Evolutionary conservation across 495 filamentous ascomycete species (phyloP).

Genomic region (Pyrenula massariospora): DNA sequence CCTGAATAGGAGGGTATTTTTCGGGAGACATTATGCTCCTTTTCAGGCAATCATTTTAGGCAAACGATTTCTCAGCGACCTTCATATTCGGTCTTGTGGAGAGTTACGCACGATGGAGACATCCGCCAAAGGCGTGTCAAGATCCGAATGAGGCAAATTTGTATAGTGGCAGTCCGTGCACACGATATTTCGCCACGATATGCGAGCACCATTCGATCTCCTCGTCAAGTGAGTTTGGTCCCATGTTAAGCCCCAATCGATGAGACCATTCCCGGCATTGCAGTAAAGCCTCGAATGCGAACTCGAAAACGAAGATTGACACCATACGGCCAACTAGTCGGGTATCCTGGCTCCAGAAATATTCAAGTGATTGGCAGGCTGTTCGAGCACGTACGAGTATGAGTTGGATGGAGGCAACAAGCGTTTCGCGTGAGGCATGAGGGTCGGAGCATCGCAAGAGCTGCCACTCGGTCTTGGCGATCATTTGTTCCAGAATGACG

Average conservation of each 20-base stretch:
- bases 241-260: neutral
- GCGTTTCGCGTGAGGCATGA: neutral
- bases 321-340: neutral
- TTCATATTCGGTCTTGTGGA: too few species aligned
- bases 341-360: neutral
- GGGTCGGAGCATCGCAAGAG: neutral
- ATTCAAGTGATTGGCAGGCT: neutral
- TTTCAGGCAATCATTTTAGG: too few species aligned
- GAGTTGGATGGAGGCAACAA: neutral
- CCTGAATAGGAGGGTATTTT: too few species aligned
- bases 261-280: neutral
- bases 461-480: neutral
- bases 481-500: neutral
- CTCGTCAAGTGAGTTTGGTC: neutral
- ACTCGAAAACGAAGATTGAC: neutral
- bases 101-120: too few species aligned
- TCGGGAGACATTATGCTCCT: too few species aligned
- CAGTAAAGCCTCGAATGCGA: neutral
- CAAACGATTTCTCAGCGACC: too few species aligned
- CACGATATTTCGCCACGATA: neutral
- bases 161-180: neutral
- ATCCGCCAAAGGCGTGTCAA: too few species aligned
- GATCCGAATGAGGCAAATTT: neutral
- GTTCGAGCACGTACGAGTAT: neutral
- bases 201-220: neutral